Evolutionary conservation across 73 alveolate species (phyloP).

Genomic region (Breviolum minutum): DNA sequence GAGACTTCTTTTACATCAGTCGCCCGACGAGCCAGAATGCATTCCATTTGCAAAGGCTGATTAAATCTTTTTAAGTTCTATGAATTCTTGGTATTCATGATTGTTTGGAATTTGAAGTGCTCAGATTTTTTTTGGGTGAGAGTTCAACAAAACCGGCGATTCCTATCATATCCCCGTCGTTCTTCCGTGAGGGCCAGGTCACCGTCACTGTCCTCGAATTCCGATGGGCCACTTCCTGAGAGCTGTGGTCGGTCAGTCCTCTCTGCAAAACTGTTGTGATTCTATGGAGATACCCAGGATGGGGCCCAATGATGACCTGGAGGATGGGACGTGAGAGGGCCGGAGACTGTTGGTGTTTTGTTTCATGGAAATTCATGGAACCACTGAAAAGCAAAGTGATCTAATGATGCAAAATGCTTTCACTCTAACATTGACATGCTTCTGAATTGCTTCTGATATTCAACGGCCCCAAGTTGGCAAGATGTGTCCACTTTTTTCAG

Average conservation of each 20-base stretch:
- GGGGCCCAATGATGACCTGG: conserved; percentile 12
- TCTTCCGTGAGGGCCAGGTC: not conserved
- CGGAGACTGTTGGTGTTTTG: not conserved
- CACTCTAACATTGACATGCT: not conserved
- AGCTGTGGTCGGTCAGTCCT: not conserved
- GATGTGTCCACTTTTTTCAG: not conserved
- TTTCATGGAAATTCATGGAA: not conserved
- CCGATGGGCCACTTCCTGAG: conserved; percentile 42
- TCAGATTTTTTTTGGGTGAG: no score
- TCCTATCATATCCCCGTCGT: no score
- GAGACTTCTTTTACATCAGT: no score
- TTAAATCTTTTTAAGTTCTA: no score
- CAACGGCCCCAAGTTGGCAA: not conserved
- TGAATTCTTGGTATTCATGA: no score
- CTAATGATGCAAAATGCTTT: not conserved
- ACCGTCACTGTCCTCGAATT: conserved; percentile 12
- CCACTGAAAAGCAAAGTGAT: no score
- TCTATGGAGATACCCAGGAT: not conserved
- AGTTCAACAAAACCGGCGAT: no score
- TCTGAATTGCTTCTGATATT: not conserved
- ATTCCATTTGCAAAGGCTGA: no score
- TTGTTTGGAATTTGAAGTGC: no score
- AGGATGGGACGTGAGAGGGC: not conserved
- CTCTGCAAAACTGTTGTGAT: not conserved
- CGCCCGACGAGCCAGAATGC: no score